Evolutionary conservation across 2,329 filamentous ascomycete species (phyloP).

Genomic region (Blastomyces emzantsi): DNA sequence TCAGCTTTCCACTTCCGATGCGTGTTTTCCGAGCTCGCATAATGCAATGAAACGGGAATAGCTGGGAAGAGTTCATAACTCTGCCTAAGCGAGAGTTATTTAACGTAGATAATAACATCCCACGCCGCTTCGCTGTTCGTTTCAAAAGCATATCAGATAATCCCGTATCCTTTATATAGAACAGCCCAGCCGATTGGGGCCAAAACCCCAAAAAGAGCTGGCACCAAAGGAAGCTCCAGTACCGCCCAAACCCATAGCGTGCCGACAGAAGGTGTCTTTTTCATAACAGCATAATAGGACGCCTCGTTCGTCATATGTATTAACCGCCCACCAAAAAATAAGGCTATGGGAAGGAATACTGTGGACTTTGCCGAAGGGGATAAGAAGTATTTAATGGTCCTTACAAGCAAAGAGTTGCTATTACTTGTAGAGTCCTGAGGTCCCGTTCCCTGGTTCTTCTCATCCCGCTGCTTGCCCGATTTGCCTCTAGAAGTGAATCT

Average conservation of each 20-base stretch:
- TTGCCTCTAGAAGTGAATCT: conserved; percentile 2
- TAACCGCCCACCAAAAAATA: conserved; percentile 61
- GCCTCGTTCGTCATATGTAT: conserved; percentile 71
- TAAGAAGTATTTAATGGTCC: conserved; percentile 26
- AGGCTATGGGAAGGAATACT: conserved; percentile 27
- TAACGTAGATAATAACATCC: neutral
- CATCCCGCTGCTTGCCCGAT: conserved; percentile 5
- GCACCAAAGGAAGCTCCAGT: conserved; percentile 67
- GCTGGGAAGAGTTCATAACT: neutral
- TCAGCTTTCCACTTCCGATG: neutral
- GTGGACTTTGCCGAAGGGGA: conserved; percentile 27
- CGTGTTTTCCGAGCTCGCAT: neutral
- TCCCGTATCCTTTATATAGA: conserved; percentile 47
- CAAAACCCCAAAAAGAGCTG: conserved; percentile 50
- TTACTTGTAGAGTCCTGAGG: conserved; percentile 5
- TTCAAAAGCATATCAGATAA: conserved; percentile 26
- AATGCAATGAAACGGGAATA: neutral
- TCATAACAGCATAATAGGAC: conserved; percentile 83
- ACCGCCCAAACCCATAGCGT: conserved; percentile 92
- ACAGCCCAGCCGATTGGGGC: conserved; percentile 44
- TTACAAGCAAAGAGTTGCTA: conserved; percentile 14
- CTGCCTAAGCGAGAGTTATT: neutral
- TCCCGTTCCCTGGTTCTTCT: conserved; percentile 1
- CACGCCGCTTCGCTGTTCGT: too few relatives aligned
- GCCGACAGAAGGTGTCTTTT: conserved; percentile 77